Conservation (phyloP, 2,329 filamentous ascomycete genomes). For the Exophiala mesophila region DNA sequence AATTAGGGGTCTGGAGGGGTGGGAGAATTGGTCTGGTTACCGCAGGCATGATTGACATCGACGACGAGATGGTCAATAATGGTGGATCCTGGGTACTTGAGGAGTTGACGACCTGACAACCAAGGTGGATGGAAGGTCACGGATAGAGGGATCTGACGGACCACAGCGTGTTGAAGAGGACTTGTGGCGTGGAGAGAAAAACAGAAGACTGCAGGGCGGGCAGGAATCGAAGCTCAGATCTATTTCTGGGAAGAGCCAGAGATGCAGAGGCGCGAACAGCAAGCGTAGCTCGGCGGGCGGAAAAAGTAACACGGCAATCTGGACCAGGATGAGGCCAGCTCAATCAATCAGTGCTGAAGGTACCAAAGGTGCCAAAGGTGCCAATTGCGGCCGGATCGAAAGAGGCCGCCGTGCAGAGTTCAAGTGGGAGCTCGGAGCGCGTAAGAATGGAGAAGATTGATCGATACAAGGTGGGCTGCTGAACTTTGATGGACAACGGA, state of each 20-base stretch:
- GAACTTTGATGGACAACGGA: conserved; percentile 11
- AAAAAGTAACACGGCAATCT: conserved; percentile 13
- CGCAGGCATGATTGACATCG: conserved; percentile 26
- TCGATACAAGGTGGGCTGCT: no score
- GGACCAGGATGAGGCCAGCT: conserved; percentile 25
- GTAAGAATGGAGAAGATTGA: conserved; percentile 15
- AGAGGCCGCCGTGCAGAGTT: conserved; percentile 10
- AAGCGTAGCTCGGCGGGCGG: conserved; percentile 9
- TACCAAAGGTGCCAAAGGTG: no score
- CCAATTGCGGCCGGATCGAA: conserved; percentile 17
- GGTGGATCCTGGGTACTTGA: conserved; percentile 8
- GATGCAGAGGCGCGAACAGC: conserved; percentile 11
- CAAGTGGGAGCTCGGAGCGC: conserved; percentile 21
- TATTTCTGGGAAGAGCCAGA: conserved; percentile 24
- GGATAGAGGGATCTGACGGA: conserved; percentile 10
- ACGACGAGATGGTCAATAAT: conserved; percentile 27
- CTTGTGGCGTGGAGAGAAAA: conserved; percentile 19
- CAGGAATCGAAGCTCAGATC: conserved; percentile 14
- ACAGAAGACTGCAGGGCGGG: conserved; percentile 7
- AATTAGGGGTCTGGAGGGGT: conserved; percentile 42
- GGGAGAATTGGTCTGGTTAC: conserved; percentile 36
- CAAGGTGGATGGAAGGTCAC: conserved; percentile 1
- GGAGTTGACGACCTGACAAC: conserved; percentile 4
- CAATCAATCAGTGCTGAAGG: conserved; percentile 19
- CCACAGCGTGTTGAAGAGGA: conserved; percentile 17